Evolutionary conservation across 495 filamentous ascomycete species (phyloP), one percentile per base, ranked within the genome.

Genomic region (Hamigera avellanea): DNA sequence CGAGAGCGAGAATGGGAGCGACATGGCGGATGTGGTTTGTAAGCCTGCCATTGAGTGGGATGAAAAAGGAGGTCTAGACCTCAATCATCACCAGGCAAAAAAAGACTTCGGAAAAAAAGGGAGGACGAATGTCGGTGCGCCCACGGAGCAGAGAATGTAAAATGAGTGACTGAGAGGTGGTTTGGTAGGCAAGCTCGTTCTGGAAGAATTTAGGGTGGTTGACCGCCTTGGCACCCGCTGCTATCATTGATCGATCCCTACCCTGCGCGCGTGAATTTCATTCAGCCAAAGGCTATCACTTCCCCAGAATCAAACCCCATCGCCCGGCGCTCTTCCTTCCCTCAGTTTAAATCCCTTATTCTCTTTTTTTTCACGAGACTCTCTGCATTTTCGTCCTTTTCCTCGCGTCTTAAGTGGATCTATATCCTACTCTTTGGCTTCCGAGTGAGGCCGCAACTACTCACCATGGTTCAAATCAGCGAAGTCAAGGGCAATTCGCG

Each of bases 401-500:
- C 14, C 7, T 25, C 9, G 16, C 19, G 21, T 10, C 17, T 23
- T 15, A n/a, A 21, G 4, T 14, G 21, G 25, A 29, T 12, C 19
- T 17, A 14, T 14, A 17, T 16, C 32, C 33, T 27, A 31, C 21
- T 26, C 28, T 15, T 42, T 54, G 51, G 46, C 51, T 53, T 40
- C 33, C 12, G 25, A 43, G 28, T 36, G 32, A 49, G 48, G 53
- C 44, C 50, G 39, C 48, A 50, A 36, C 40, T 51, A 45, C 32
- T 37, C 45, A 59, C 37, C 57, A 93, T 93, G 85, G 87, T 95
- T 38, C 83, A 86, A 54, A 93, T 95, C 67, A 87, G 80, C 61
- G 89, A 95, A 69, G 86, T 95, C 49, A 93, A 93, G 67, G 81
- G 82, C 67, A 88, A 85, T 66, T 80, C 80, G 64, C 86, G 91